Conservation (phyloP, 176 grass and related monocot species). For the Triticum dicoccoides region DNA sequence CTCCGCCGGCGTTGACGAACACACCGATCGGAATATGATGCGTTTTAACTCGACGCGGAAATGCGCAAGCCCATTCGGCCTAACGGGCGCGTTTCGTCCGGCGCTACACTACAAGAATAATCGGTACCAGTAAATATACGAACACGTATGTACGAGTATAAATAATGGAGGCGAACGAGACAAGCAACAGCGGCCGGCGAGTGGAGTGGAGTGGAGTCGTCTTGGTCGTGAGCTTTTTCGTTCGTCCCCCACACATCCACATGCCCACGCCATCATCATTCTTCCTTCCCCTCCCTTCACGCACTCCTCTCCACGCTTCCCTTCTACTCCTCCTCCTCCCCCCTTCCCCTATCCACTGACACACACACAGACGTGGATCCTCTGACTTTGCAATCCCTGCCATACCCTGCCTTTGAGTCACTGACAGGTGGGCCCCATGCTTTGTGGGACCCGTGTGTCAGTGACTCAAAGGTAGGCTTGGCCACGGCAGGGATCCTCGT, state of each 20-base stretch:
- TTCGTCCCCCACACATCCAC: background rate
- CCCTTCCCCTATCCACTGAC: background rate
- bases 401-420: too few species aligned
- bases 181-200: background rate
- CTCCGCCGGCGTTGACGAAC: background rate
- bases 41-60: background rate
- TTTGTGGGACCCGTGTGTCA: too few species aligned
- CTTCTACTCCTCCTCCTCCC: constrained; percentile 1
- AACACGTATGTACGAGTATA: too few species aligned
- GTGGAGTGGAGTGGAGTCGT: background rate
- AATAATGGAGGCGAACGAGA: background rate
- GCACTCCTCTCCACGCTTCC: background rate
- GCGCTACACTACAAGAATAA: too few species aligned
- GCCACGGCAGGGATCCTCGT: too few species aligned
- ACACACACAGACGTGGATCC: too few species aligned
- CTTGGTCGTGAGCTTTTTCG: background rate
- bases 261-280: constrained; percentile 25
- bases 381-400: too few species aligned
- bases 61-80: background rate
- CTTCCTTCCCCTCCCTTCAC: constrained; percentile 5
- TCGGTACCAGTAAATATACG: too few species aligned
- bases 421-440: too few species aligned
- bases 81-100: background rate
- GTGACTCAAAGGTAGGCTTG: too few species aligned
- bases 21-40: background rate